Evolutionary conservation across 495 filamentous ascomycete genomes (phyloP).

Genomic region (Sphaerosporella brunnea): DNA sequence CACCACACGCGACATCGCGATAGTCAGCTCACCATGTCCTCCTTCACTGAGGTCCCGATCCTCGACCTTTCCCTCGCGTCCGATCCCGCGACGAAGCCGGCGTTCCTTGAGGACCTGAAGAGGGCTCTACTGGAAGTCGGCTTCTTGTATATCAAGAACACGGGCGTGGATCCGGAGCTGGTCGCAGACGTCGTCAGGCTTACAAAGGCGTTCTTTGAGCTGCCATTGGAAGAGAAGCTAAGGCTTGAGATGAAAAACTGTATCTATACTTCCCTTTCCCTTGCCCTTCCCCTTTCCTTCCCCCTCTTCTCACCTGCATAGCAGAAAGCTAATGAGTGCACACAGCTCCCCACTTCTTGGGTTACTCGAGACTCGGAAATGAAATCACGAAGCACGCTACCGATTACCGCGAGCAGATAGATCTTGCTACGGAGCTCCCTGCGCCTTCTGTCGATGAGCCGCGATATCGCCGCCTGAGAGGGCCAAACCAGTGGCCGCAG

Average conservation of each 20-base stretch:
- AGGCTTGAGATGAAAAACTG: constrained; percentile 24
- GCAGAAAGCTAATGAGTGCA: not conserved
- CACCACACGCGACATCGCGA: not conserved
- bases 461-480: constrained; percentile 59
- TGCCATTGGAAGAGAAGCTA: constrained; percentile 62
- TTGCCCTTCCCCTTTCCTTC: not conserved
- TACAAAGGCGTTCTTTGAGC: constrained; percentile 58
- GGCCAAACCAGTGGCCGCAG: constrained; percentile 84
- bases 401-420: constrained; percentile 77
- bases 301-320: constrained; percentile 6
- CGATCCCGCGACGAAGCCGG: constrained; percentile 49
- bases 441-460: constrained; percentile 45
- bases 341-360: constrained; percentile 34
- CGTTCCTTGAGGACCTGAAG: constrained; percentile 54
- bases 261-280: constrained; percentile 10
- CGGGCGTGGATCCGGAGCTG: constrained; percentile 50
- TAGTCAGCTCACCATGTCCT: constrained; percentile 21
- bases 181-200: constrained; percentile 51
- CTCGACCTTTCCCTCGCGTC: constrained; percentile 53
- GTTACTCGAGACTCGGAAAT: constrained; percentile 43
- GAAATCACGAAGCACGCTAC: constrained; percentile 42
- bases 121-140: constrained; percentile 77
- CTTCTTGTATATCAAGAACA: constrained; percentile 80
- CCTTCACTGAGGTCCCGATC: constrained; percentile 63
- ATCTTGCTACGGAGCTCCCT: constrained; percentile 63